Conservation (phyloP, 2,329 filamentous ascomycete species). For the Fusarium goolgardi region DNA sequence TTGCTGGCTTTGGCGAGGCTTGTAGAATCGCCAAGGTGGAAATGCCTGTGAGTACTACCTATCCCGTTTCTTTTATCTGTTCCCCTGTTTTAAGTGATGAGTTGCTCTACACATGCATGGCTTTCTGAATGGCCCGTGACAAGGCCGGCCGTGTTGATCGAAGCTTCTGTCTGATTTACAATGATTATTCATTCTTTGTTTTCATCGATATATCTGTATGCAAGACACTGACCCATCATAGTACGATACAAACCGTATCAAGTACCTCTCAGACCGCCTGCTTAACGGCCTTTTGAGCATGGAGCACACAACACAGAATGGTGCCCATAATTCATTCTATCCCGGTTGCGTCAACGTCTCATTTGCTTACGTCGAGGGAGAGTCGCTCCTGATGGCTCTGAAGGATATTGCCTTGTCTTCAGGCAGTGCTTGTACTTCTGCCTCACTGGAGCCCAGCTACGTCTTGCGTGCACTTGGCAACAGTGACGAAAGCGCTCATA, state of each 20-base stretch:
- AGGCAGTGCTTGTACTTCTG: conserved; percentile 95
- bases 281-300: conserved; percentile 84
- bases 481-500: conserved; percentile 97
- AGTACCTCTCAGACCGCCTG: conserved; percentile 83
- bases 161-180: conserved; percentile 73
- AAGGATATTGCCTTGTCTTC: conserved; percentile 98
- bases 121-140: conserved; percentile 83
- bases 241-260: conserved; percentile 93
- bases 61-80: conserved; percentile 32
- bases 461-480: conserved; percentile 93
- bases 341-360: conserved; percentile 98
- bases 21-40: conserved; percentile 92
- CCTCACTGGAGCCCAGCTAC: conserved; percentile 95
- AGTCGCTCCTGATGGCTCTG: conserved; percentile 96
- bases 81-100: conserved; percentile 71
- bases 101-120: conserved; percentile 86
- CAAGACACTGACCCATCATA: conserved; percentile 54
- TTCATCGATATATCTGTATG: conserved; percentile 19
- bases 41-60: conserved; percentile 76
- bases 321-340: conserved; percentile 85
- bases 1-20: conserved; percentile 94
- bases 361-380: conserved; percentile 97
- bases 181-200: not conserved
- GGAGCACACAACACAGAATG: conserved; percentile 94
- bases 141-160: conserved; percentile 68